These are phyloP conservation scores for Adansonia grandidieri DNA, from an alignment of 441 rosid species.

Conservation along the genomic window DNA sequence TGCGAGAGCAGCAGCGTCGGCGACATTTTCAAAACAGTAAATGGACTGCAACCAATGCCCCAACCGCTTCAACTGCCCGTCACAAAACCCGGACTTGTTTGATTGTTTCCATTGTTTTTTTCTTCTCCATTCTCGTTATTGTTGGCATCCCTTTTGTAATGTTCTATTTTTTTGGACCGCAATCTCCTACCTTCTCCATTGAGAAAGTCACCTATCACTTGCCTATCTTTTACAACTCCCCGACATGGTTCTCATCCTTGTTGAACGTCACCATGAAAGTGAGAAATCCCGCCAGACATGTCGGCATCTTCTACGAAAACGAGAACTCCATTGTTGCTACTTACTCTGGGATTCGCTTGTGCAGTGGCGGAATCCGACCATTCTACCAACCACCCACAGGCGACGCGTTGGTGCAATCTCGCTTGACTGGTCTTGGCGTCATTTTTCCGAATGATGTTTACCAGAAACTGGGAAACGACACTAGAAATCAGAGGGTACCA, in stretches of 20 bases:
- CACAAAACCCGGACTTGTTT: background rate
- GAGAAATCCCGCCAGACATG: background rate
- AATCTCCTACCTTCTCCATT: background rate
- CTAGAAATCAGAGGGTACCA: background rate
- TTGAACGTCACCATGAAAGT: background rate
- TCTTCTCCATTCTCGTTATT: background rate
- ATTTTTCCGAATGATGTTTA: background rate
- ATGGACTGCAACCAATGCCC: background rate
- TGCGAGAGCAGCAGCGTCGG: background rate
- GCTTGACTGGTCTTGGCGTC: background rate
- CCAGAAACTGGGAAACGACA: background rate
- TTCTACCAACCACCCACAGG: background rate
- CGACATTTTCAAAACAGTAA: background rate
- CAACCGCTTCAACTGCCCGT: background rate
- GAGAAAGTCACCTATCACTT: background rate
- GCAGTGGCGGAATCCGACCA: background rate
- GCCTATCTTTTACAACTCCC: background rate
- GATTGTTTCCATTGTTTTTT: background rate
- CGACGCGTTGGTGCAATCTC: background rate
- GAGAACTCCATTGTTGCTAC: background rate
- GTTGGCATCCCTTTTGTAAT: background rate
- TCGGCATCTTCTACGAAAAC: background rate
- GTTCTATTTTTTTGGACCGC: slow-evolving; percentile 3
- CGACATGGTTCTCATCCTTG: no score
- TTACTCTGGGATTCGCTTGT: background rate